These are phyloP conservation scores for Selaginella moellendorffii DNA, from an alignment of 75 land plant genomes.

Conservation along the genomic window DNA sequence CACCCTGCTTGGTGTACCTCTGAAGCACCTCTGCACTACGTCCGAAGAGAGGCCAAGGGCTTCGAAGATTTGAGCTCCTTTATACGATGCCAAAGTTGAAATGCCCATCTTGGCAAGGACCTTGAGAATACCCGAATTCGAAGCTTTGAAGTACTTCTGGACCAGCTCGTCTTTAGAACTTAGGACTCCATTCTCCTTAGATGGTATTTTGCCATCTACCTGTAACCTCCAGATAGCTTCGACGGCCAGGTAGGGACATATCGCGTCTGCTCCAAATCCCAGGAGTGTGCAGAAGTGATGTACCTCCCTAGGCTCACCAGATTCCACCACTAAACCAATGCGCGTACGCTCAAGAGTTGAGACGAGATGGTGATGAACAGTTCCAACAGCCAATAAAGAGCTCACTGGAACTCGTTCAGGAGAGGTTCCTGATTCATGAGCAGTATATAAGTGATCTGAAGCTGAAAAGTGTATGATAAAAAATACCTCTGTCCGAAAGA, in stretches of 20 bases:
- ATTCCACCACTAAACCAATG: slow-evolving; percentile 72
- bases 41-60: slow-evolving; percentile 90
- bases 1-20: slow-evolving; percentile 88
- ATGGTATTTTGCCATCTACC: slow-evolving; percentile 86
- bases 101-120: slow-evolving; percentile 99
- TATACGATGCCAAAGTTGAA: slow-evolving; percentile 93
- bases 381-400: background rate
- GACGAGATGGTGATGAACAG: background rate
- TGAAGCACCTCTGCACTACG: slow-evolving; percentile 72
- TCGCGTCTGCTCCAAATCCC: slow-evolving; percentile 97
- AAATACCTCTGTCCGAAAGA: background rate
- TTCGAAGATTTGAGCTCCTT: slow-evolving; percentile 98
- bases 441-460: background rate
- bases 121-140: slow-evolving; percentile 93
- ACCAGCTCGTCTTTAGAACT: slow-evolving; percentile 64
- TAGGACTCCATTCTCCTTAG: slow-evolving; percentile 52
- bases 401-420: background rate
- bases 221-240: slow-evolving; percentile 84
- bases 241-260: slow-evolving; percentile 91
- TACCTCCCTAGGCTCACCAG: slow-evolving; percentile 97
- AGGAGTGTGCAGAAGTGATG: slow-evolving; percentile 97
- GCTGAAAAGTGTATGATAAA: background rate
- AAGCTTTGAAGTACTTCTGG: slow-evolving; percentile 68
- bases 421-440: background rate
- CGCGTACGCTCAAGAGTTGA: slow-evolving; percentile 37